Base-by-base conservation (phyloP, 192 early-diverging fungal genomes). In the Coemansia sp. region DNA sequence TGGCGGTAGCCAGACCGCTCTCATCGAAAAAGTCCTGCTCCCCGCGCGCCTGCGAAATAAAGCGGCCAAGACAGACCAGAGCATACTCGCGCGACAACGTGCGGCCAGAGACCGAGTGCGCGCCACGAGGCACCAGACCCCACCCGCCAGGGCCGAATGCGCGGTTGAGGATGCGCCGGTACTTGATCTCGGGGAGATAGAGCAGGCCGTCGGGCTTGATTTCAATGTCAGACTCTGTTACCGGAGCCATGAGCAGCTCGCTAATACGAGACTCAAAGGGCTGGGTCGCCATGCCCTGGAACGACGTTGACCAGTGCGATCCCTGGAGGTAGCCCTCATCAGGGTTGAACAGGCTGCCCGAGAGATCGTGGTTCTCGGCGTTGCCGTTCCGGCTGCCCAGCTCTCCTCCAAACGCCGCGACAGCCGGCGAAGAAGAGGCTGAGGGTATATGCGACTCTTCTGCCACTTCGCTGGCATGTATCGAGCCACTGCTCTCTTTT, bases 101-200 rank as follows among this genome's bases (percentile, higher is more conserved):
- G 58, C 84, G 87, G 35, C 87, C 84, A 13, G 83, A 87, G 24
- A 95, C 84, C 2, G 93, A 93, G 75, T 96, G 93, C 13, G 93
- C 91, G 37, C 92, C 92, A 47, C 95, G 89, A 10, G 95, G 95
- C 16, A 94, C 91, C n/a, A 94, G 72, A 3, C 89, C 91, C 90
- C 92, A 93, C 69, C 89, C 91, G 68, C 93, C 97, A 16, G 97
- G 97, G 18, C 95, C 95, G 84, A 99, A 98, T 7, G 95, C 93
- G 49, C 86, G 87, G 83, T 97, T 97, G 41, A 99, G 86, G 52
- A 97, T 93, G 41, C 95, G 89, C n/a, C 97, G 87, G 78, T 96
- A 97, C 64, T 97, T 97, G 70, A 99, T 99, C 81, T 98, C 97
- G 40, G 95, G 95, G 16, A 98, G 84, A 68, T 98, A 98, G 20